Percentiles rank a stretch among this genome's conserved stretches.
Evolutionary conservation across 306 rosid genomes (phyloP).

Genomic region (Trifolium pratense): DNA sequence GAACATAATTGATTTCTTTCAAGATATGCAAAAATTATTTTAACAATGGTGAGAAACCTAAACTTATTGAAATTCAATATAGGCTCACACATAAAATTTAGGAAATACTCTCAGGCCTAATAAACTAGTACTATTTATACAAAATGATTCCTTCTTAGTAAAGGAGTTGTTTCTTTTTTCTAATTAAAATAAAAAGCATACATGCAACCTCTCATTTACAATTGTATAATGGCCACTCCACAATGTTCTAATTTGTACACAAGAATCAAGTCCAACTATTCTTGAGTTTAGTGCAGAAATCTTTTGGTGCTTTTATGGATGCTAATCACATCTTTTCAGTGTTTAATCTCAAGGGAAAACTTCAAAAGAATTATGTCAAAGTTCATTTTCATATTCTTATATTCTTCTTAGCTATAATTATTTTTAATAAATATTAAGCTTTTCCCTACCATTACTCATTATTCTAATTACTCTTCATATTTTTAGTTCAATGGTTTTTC

Average conservation of each 20-base stretch:
- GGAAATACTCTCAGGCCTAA: conserved; percentile 20
- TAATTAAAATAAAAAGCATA: conserved; percentile 26
- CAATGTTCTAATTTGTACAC: conserved; percentile 43
- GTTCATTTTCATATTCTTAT: conserved; percentile 41
- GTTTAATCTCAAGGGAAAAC: conserved; percentile 46
- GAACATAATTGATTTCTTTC: too few relatives aligned
- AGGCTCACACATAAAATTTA: not conserved
- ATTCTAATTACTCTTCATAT: conserved; percentile 1
- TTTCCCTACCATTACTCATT: conserved; percentile 34
- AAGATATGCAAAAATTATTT: too few relatives aligned
- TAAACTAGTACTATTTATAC: conserved; percentile 32
- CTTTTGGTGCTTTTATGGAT: conserved; percentile 66
- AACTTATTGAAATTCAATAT: too few relatives aligned
- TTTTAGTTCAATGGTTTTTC: conserved; percentile 38
- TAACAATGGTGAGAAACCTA: not conserved
- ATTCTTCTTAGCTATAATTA: conserved; percentile 46
- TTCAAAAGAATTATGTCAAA: conserved; percentile 63
- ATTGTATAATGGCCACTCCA: conserved; percentile 41
- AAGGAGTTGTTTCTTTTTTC: conserved; percentile 45
- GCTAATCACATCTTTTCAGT: conserved; percentile 67
- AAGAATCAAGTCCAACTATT: conserved; percentile 67
- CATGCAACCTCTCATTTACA: conserved; percentile 34
- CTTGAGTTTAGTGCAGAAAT: conserved; percentile 47
- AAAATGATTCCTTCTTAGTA: conserved; percentile 40
- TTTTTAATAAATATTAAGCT: conserved; percentile 40